Evolutionary conservation across 495 filamentous ascomycete species (phyloP).

Genomic region (Neurospora sublineolata): DNA sequence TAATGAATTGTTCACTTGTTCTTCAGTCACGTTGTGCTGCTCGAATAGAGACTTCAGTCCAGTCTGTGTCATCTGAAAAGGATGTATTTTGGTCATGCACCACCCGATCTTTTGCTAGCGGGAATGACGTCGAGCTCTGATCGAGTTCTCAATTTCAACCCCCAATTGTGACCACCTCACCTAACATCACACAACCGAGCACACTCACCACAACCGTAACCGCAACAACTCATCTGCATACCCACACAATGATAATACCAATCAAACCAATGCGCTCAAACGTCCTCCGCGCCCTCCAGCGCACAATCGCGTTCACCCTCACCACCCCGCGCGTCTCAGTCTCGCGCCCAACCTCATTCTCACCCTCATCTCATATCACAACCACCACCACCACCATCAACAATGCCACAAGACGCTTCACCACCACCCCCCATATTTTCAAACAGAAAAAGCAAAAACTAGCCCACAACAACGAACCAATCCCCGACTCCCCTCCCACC

Average conservation of each 20-base stretch:
- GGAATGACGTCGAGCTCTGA: slow-evolving; percentile 14
- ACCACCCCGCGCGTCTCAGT: not conserved
- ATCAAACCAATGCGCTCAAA: not conserved
- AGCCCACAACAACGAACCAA: slow-evolving; percentile 12
- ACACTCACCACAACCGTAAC: not conserved
- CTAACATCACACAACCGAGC: not conserved
- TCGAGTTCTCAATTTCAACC: not conserved
- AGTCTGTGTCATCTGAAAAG: not conserved
- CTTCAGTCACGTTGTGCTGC: not conserved
- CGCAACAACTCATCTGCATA: not conserved
- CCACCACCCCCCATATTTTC: slow-evolving; percentile 6
- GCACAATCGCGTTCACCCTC: not conserved
- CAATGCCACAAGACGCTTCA: not conserved
- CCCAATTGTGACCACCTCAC: slow-evolving; percentile 1
- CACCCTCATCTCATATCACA: not conserved
- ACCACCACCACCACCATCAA: not conserved
- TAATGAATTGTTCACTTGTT: not conserved
- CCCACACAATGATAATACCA: slow-evolving; percentile 1
- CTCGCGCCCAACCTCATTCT: not conserved
- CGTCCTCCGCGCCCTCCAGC: not conserved
- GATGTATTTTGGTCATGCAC: not conserved
- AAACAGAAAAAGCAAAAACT: not conserved
- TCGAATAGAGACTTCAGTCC: not conserved
- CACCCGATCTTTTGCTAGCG: not conserved
- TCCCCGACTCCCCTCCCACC: slow-evolving; percentile 21